These are phyloP conservation scores for Sporothrix luriei DNA, from an alignment of 2,329 filamentous ascomycete genomes.

Conservation along the genomic window DNA sequence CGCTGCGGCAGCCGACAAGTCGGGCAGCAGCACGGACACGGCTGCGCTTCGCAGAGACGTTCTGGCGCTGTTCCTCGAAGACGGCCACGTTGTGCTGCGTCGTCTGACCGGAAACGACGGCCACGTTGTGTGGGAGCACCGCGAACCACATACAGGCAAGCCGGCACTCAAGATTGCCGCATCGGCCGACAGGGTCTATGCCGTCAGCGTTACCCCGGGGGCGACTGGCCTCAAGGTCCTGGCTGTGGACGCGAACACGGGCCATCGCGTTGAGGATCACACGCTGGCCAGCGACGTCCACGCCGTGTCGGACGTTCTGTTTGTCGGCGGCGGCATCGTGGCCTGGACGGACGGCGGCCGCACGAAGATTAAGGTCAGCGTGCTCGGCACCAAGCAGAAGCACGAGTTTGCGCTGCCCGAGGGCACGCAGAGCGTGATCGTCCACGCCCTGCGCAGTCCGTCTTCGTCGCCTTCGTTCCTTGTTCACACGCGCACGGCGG, in stretches of 20 bases:
- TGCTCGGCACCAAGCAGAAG: constrained; percentile 62
- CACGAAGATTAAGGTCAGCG: constrained; percentile 69
- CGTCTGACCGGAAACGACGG: constrained; percentile 74
- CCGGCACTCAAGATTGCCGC: constrained; percentile 73
- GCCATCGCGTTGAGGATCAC: constrained; percentile 71
- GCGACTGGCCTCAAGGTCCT: constrained; percentile 74
- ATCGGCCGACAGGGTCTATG: constrained; percentile 69
- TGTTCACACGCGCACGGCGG: constrained; percentile 72
- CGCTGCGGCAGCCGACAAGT: constrained; percentile 45
- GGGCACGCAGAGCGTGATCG: constrained; percentile 26
- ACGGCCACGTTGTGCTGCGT: constrained; percentile 57
- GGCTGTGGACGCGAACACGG: constrained; percentile 71
- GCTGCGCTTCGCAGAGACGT: constrained; percentile 33
- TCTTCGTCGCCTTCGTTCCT: constrained; percentile 67
- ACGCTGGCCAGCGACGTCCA: constrained; percentile 72
- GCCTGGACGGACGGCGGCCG: constrained; percentile 70
- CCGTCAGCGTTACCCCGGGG: constrained; percentile 67
- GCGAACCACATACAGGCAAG: constrained; percentile 57
- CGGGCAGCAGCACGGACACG: constrained; percentile 63
- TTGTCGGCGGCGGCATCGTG: constrained; percentile 74
- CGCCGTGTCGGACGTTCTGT: constrained; percentile 65
- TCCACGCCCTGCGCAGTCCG: constrained; percentile 43
- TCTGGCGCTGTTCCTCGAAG: constrained; percentile 39
- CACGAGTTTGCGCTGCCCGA: constrained; percentile 43
- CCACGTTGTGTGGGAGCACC: constrained; percentile 75